Conservation (phyloP, 225 moss, liverwort and hornwort genomes). For the Thuidium tamariscinum region DNA sequence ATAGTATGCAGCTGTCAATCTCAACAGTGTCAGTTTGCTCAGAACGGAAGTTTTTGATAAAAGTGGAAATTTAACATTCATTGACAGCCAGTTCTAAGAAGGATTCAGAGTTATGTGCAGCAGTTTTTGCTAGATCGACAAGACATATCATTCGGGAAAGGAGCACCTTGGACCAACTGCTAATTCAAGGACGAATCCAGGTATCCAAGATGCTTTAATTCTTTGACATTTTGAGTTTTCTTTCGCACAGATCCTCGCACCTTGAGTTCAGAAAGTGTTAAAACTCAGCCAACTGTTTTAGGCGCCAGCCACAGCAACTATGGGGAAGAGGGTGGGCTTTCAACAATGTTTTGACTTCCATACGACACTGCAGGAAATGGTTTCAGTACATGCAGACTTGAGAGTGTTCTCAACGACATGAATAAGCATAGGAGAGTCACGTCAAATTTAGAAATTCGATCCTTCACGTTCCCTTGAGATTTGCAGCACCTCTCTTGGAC, state of each 20-base stretch:
- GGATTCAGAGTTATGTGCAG: not conserved
- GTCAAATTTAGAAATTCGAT: not conserved
- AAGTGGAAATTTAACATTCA: not conserved
- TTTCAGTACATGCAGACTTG: not conserved
- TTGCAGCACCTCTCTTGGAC: not conserved
- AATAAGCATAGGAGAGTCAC: not conserved
- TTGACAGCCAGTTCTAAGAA: not conserved
- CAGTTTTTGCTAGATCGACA: not conserved
- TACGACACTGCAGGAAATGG: not conserved
- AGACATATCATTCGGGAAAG: not conserved
- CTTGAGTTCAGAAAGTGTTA: not conserved
- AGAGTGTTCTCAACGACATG: not conserved
- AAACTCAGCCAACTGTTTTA: not conserved
- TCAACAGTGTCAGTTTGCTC: not conserved
- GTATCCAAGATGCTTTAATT: not conserved
- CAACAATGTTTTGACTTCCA: not conserved
- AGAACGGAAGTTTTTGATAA: not conserved
- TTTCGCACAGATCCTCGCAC: not conserved
- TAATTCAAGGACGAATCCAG: not conserved
- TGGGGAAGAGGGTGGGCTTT: not conserved
- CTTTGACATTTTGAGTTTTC: not conserved
- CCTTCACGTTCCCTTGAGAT: not conserved
- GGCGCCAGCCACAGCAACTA: not conserved
- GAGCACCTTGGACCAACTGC: not conserved
- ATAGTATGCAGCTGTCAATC: not conserved